phyloP scores from a whole-genome alignment of 441 rosid species.

The Metrosideros polymorpha region DNA sequence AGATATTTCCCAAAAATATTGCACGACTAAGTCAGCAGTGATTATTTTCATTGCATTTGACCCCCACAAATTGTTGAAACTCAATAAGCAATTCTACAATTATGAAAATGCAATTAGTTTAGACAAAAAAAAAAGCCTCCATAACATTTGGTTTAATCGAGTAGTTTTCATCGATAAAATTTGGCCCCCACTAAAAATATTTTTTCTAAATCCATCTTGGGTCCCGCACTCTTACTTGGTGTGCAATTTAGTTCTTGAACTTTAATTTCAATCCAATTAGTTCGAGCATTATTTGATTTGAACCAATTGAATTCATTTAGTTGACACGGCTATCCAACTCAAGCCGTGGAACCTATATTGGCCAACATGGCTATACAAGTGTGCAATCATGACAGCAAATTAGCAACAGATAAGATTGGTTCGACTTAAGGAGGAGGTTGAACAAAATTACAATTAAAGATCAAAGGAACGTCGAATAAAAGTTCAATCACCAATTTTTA shows the following conservation, averaged over 20 bases:
- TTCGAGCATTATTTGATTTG: neutral
- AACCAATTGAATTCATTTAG: neutral
- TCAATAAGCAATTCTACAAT: neutral
- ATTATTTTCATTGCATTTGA: too few relatives aligned
- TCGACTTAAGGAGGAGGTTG: neutral
- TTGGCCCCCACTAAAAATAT: neutral
- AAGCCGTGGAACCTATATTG: too few relatives aligned
- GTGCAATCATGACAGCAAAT: neutral
- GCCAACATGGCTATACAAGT: neutral
- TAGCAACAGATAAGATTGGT: neutral
- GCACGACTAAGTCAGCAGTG: too few relatives aligned
- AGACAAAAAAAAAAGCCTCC: neutral
- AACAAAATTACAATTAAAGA: too few relatives aligned
- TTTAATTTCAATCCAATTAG: neutral
- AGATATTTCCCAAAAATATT: too few relatives aligned
- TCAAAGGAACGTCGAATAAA: too few relatives aligned
- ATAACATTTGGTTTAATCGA: neutral
- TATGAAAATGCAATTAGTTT: neutral
- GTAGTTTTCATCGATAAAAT: neutral
- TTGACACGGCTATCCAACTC: too few relatives aligned
- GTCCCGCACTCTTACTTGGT: neutral
- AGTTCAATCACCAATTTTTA: too few relatives aligned
- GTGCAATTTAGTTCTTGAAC: neutral
- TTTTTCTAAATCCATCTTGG: too few relatives aligned
- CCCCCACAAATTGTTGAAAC: neutral